phyloP scores from a whole-genome alignment of 2,329 filamentous ascomycete species.

The Pseudogymnoascus sp. region DNA sequence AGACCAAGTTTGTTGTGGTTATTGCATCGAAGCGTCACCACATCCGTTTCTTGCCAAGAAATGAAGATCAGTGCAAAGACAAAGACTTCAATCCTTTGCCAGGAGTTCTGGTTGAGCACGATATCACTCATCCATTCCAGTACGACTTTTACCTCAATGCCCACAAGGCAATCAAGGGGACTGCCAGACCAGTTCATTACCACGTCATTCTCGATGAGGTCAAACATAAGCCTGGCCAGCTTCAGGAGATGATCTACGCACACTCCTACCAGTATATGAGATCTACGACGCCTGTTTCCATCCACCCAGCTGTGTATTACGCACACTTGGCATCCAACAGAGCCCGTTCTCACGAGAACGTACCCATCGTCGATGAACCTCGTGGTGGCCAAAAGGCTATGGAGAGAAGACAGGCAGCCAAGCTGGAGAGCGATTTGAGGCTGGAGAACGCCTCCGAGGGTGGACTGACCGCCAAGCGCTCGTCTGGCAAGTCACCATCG shows the following conservation, averaged over 20 bases:
- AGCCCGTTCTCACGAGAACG: constrained; percentile 64
- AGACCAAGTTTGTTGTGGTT: constrained; percentile 68
- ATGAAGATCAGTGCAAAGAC: constrained; percentile 48
- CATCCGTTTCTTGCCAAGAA: constrained; percentile 71
- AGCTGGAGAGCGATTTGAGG: constrained; percentile 10
- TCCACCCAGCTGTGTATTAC: constrained; percentile 82
- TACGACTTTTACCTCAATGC: constrained; percentile 76
- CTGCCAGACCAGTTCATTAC: constrained; percentile 86
- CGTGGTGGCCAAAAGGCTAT: constrained; percentile 36
- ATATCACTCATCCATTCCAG: constrained; percentile 85
- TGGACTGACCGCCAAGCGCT: constrained; percentile 16
- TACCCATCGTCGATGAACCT: constrained; percentile 39
- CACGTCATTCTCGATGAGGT: constrained; percentile 81
- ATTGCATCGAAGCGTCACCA: constrained; percentile 92
- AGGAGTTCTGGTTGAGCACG: constrained; percentile 78
- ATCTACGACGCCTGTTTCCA: constrained; percentile 85
- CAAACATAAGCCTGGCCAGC: constrained; percentile 54
- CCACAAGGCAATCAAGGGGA: constrained; percentile 83
- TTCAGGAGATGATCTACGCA: constrained; percentile 88
- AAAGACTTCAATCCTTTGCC: constrained; percentile 75
- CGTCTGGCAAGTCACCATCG: constrained; percentile 22
- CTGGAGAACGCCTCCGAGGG: constrained; percentile 18
- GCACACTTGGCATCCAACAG: constrained; percentile 82
- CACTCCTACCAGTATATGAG: constrained; percentile 91
- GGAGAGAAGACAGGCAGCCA: constrained; percentile 19